Evolutionary conservation across 2,329 filamentous ascomycete genomes (phyloP), one percentile per base, ranked within the genome.

Genomic region (Polychaeton citri): DNA sequence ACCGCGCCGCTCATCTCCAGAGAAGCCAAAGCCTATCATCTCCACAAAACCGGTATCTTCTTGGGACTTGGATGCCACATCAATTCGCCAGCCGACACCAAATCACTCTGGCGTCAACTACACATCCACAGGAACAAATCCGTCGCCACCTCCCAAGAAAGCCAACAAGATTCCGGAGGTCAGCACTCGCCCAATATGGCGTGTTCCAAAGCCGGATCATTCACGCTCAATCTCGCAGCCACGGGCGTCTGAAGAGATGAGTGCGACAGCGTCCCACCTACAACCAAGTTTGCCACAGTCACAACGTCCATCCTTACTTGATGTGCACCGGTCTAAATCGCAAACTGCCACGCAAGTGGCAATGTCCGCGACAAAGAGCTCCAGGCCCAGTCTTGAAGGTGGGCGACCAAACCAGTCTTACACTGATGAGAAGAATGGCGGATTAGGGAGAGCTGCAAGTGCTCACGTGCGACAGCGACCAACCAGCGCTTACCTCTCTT

Each of bases 401-500:
- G 68, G 72, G 12, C 71, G 81, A n/a, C 79, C 82, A 7, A 15
- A 3, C 7, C 24, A 12, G 12, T 66, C 68, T 2, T 69, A 68
- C 24, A 49, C 71, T 38, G 81, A 87, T 33, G 52, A 73, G 6
- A 62, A 74, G 6, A 74, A 79, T 24, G 61, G 69, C 0, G 30
- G 36, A 7, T 56, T 77, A 6, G 63, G 61, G 24, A 63, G 74
- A 19, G 72, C 76, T 1, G 76, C 71, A 50, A 79, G 79, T 17
- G 71, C 75, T n/a, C 74, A 74, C 46, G 58, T 69, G 46, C 76
- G 79, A 42, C 69, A 75, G 36, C 72, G 88, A 32, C 88, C 88
- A 52, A 68, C 76, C 1, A 95, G 87, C 55, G 82, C 83, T 21
- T 84, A 87, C 54, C 71, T 93, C 3, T 81, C 86, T 47, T 81